A percentile compares a stretch with the other conserved stretches of the same genome.
phyloP scores from a whole-genome alignment of 345 rosid genomes.

The Gossypium sturtianum region DNA sequence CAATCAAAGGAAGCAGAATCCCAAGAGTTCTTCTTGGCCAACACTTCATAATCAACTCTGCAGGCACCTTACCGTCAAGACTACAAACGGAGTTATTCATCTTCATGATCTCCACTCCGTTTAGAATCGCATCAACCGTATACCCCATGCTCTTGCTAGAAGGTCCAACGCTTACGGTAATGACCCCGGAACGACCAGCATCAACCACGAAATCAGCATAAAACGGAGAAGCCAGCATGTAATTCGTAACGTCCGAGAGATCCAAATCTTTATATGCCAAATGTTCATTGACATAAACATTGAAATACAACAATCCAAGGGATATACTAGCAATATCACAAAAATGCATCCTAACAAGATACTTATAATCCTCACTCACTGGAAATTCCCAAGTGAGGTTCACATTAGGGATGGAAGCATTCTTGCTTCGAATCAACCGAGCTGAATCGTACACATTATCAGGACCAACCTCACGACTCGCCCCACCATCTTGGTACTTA shows the following conservation, averaged over 20 bases:
- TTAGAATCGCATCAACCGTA: conserved; percentile 66
- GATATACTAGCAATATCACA: conserved; percentile 80
- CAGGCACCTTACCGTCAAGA: conserved; percentile 56
- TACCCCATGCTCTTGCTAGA: conserved; percentile 42
- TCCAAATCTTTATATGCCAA: conserved; percentile 60
- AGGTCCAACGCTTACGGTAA: conserved; percentile 66
- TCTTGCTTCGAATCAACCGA: conserved; percentile 47
- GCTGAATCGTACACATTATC: conserved; percentile 66
- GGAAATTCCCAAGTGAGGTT: conserved; percentile 78
- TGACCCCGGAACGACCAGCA: conserved; percentile 26
- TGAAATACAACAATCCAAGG: conserved; percentile 51
- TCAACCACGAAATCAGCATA: conserved; percentile 62
- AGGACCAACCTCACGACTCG: conserved; percentile 71
- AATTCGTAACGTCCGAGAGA: conserved; percentile 23
- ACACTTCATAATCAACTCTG: conserved; percentile 41
- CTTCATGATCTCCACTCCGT: conserved; percentile 89
- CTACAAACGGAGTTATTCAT: conserved; percentile 82
- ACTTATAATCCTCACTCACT: conserved; percentile 40
- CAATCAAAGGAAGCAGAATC: conserved; percentile 47
- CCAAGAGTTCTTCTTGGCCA: conserved; percentile 46
- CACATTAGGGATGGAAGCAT: conserved; percentile 37
- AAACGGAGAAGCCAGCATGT: conserved; percentile 58
- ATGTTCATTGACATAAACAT: conserved; percentile 59
- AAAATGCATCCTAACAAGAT: conserved; percentile 78
- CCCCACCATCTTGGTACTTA: conserved; percentile 54